phyloP scores from a whole-genome alignment of 306 rosid genomes.

The Begonia masoniana region DNA sequence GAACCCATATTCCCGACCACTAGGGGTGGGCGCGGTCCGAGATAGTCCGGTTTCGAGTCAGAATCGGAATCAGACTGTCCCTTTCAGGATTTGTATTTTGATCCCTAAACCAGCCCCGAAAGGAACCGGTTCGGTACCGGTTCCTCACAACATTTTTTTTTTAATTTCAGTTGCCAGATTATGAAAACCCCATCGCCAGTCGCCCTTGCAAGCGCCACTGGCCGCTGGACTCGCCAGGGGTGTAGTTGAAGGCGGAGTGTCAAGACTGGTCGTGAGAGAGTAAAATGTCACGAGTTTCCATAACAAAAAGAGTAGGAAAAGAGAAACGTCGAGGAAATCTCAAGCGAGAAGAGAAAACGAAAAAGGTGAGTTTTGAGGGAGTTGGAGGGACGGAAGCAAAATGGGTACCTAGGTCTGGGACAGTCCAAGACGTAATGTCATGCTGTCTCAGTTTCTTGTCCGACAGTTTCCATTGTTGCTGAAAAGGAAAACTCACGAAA shows the following conservation, averaged over 20 bases:
- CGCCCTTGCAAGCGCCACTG: no score
- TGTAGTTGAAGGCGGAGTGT: constrained; percentile 14
- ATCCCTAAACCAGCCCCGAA: no score
- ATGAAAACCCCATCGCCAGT: no score
- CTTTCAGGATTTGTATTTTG: no score
- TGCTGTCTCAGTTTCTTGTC: background rate
- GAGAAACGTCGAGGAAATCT: background rate
- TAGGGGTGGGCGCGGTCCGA: no score
- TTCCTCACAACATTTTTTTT: no score
- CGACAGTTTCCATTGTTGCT: background rate
- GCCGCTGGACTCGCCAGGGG: constrained; percentile 4
- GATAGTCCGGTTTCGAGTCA: no score
- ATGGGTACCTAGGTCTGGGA: background rate
- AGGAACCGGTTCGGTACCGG: no score
- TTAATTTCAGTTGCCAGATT: no score
- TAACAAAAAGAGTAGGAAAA: background rate
- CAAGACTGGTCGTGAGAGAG: constrained; percentile 15
- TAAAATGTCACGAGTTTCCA: constrained; percentile 4
- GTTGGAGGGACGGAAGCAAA: background rate
- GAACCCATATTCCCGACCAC: no score
- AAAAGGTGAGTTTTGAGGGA: background rate
- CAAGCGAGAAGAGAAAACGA: background rate
- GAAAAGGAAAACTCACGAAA: background rate
- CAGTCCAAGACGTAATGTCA: background rate
- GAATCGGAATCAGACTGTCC: no score